Evolutionary conservation across 1,284 basidiomycete genomes (phyloP), one percentile per base, ranked within the genome.

Genomic region (Veloboletus limbatus): DNA sequence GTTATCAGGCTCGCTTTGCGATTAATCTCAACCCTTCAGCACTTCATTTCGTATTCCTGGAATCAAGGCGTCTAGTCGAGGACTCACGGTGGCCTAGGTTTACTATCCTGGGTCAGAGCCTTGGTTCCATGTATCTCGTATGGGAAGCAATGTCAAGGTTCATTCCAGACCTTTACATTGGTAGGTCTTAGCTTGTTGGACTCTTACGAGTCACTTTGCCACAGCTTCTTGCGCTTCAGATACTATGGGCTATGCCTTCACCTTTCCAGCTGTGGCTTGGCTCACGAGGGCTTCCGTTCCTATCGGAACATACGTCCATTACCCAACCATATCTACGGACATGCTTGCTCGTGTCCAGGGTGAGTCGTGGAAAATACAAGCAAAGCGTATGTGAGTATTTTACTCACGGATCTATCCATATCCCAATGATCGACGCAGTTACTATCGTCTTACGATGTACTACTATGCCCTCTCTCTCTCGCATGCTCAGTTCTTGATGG

Each of bases 241-340:
- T 65, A 94, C 95, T 0, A 98, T 98, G 94, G 96, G 97, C 20
- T 97, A 97, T 60, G 93, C 92, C 0, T 98, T 98, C 61, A 90
- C 92, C 0, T 94, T 90, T 60, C 91, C 88, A 3, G 69, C 90
- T 11, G 85, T 92, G 3, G 72, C 79, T 5, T 67, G 81, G 30
- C 65, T 96, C 17, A 67, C 59, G 13, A 58, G 55, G 47, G 74
- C 74, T 4, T 66, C 73, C 9, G 73, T 91, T 17, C 85, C 89
- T 0, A 77, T 96, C 13, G 94, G 89, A 3, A 86, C 92, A 18
- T 99, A 99, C 62, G 83, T 95, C 4, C 97, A 99, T 68, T 99
- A 97, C 61, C 96, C 96, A 0, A 96, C 92, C 7, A 96, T 99
- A 62, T 92, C 90, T 62, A 88, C 87, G 2, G 87, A 95, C 55